These are phyloP conservation scores for Aureobasidium sp. DNA, from an alignment of 2,329 filamentous ascomycete species.

Conservation along the genomic window DNA sequence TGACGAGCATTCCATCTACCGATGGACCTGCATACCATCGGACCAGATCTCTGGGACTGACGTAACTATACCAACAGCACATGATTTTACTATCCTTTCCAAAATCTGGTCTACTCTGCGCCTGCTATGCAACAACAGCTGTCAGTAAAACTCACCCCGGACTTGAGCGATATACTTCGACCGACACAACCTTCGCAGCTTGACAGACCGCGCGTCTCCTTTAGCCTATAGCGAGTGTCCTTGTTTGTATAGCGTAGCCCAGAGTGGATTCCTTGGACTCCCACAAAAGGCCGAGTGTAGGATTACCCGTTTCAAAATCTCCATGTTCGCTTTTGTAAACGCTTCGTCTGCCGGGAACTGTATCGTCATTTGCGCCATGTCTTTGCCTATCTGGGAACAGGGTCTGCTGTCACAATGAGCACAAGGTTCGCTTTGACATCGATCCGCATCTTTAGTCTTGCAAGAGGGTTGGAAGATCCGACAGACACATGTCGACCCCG, in stretches of 20 bases:
- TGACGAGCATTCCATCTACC: not conserved
- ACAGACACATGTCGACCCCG: not conserved
- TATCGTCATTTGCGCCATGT: not conserved
- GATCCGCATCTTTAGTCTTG: not conserved
- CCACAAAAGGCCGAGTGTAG: not conserved
- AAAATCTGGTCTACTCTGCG: not conserved
- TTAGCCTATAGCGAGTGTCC: not conserved
- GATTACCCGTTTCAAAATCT: not conserved
- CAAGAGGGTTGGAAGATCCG: not conserved
- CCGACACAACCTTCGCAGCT: not conserved
- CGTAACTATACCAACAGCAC: not conserved
- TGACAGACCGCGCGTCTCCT: not conserved
- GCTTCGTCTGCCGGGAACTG: not conserved
- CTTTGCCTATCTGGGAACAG: not conserved
- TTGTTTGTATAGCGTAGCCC: not conserved
- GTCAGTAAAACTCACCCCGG: not conserved
- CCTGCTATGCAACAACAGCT: not conserved
- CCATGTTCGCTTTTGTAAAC: not conserved
- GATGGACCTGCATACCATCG: slow-evolving; percentile 1
- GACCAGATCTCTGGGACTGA: not conserved
- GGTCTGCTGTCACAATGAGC: not conserved
- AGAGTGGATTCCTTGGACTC: not conserved
- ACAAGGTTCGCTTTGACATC: not conserved
- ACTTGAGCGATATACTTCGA: not conserved
- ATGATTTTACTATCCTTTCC: not conserved